Conservation (phyloP, 345 rosid species). For the Populus ilicifolia region DNA sequence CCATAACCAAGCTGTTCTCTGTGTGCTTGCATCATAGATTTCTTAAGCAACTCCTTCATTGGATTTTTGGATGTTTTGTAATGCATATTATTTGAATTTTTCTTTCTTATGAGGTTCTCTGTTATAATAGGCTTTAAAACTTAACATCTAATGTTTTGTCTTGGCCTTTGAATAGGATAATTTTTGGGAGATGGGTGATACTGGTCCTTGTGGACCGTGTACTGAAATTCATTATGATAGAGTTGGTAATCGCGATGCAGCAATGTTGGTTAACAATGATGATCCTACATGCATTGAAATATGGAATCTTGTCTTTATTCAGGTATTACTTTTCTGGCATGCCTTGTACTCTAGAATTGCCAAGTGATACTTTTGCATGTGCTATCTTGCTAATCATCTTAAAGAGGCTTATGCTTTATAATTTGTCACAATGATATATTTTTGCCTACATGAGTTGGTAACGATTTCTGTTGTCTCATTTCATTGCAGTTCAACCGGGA, state of each 20-base stretch:
- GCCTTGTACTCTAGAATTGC: no score
- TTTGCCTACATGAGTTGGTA: no score
- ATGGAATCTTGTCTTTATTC: slow-evolving; percentile 98
- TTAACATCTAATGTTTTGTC: slow-evolving; percentile 4
- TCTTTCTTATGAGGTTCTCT: background rate
- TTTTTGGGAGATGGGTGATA: slow-evolving; percentile 99
- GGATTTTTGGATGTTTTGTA: background rate
- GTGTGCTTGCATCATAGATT: background rate
- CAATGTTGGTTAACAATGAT: slow-evolving; percentile 76
- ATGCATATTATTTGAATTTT: background rate
- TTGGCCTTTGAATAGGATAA: slow-evolving; percentile 54
- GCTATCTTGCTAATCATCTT: background rate
- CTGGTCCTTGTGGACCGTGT: slow-evolving; percentile 99
- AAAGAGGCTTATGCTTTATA: background rate
- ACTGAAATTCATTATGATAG: slow-evolving; percentile 95
- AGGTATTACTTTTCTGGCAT: slow-evolving; percentile 41
- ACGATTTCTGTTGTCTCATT: slow-evolving; percentile 3
- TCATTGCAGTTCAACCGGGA: slow-evolving; percentile 78
- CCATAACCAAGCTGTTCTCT: no score
- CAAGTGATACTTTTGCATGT: background rate
- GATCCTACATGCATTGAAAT: slow-evolving; percentile 99
- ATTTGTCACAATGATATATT: background rate
- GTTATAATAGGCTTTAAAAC: background rate
- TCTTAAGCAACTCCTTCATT: background rate
- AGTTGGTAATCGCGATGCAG: slow-evolving; percentile 79